phyloP scores from a whole-genome alignment of 2,329 filamentous ascomycete genomes.

The Fusarium sp. region DNA sequence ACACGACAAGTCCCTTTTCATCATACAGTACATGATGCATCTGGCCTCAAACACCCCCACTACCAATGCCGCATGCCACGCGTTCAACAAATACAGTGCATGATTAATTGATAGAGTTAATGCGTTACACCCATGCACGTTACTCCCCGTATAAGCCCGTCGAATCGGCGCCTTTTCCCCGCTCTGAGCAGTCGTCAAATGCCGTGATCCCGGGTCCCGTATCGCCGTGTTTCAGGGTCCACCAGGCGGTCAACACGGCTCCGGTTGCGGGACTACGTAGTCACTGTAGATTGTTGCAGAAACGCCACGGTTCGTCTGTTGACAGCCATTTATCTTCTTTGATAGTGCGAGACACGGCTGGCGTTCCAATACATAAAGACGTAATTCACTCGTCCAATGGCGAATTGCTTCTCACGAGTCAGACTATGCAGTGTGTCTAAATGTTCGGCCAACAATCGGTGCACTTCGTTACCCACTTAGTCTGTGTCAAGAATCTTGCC shows the following conservation, averaged over 20 bases:
- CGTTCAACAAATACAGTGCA: constrained; percentile 38
- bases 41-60: constrained; percentile 22
- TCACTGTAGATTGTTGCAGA: background rate
- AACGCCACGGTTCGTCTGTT: background rate
- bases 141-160: constrained; percentile 10
- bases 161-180: constrained; percentile 22
- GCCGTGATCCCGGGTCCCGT: constrained; percentile 20
- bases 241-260: constrained; percentile 14
- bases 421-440: constrained; percentile 9
- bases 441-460: too few relatives aligned
- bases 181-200: background rate
- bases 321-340: background rate
- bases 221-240: constrained; percentile 34
- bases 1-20: constrained; percentile 9
- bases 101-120: constrained; percentile 11
- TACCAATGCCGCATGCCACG: constrained; percentile 34
- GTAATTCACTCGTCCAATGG: background rate
- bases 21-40: constrained; percentile 10
- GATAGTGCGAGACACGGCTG: constrained; percentile 1
- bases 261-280: constrained; percentile 5
- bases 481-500: background rate
- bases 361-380: background rate
- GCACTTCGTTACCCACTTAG: background rate
- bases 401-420: constrained; percentile 10
- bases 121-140: constrained; percentile 11